A percentile compares a stretch with the other conserved stretches of the same genome.
phyloP scores from a whole-genome alignment of 23 red algal species.

The Gracilaria caudata region DNA sequence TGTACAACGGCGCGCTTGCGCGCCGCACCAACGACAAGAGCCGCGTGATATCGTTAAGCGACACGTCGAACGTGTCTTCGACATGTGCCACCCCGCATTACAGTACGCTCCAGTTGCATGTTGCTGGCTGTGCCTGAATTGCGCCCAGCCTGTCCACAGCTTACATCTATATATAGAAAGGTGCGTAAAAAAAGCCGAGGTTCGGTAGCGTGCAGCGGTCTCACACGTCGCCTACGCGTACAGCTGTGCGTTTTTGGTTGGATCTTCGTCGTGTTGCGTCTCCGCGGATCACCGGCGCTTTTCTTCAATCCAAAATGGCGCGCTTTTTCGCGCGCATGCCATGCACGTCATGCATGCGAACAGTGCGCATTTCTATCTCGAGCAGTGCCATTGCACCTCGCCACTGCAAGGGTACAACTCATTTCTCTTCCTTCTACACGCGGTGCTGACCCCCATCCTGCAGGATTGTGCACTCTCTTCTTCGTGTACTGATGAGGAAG shows the following conservation, averaged over 20 bases:
- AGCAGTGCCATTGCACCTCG: too few relatives aligned
- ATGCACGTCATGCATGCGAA: neutral
- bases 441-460: too few relatives aligned
- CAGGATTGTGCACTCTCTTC: too few relatives aligned
- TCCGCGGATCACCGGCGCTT: too few relatives aligned
- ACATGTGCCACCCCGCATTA: neutral
- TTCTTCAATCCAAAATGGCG: too few relatives aligned
- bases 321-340: neutral
- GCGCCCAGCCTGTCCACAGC: neutral
- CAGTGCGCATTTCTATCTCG: too few relatives aligned
- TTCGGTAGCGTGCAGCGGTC: neutral
- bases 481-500: too few relatives aligned
- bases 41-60: constrained; percentile 20
- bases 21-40: neutral
- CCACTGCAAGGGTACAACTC: too few relatives aligned
- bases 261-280: too few relatives aligned
- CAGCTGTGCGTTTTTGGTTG: neutral
- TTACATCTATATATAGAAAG: neutral
- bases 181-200: neutral
- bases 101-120: neutral
- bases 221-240: neutral
- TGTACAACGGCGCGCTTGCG: neutral
- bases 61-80: neutral
- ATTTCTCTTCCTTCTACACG: too few relatives aligned
- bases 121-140: neutral